A percentile compares a stretch with the other conserved stretches of the same genome.
These are phyloP conservation scores for Microdochium trichocladiopsis DNA, from an alignment of 2,329 filamentous ascomycete species.

Conservation along the genomic window DNA sequence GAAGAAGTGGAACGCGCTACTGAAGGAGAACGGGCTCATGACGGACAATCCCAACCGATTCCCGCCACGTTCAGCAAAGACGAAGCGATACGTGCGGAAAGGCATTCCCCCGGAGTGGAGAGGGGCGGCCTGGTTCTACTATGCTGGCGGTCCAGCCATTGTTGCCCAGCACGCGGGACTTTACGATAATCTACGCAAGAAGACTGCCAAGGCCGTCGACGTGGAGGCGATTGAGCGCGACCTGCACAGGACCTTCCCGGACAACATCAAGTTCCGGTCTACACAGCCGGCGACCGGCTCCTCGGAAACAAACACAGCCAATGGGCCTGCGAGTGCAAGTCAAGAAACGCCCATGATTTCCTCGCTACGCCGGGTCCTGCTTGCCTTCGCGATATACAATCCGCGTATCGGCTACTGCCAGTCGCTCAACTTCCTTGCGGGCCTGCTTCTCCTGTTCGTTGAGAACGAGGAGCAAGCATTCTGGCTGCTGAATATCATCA, in stretches of 20 bases:
- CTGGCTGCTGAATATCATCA: conserved; percentile 89
- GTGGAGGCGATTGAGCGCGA: conserved; percentile 90
- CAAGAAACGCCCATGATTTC: conserved; percentile 72
- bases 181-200: conserved; percentile 64
- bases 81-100: conserved; percentile 86
- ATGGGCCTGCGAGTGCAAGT: conserved; percentile 17
- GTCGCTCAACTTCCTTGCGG: conserved; percentile 90
- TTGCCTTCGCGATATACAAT: conserved; percentile 86
- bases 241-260: conserved; percentile 87
- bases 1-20: conserved; percentile 74
- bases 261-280: conserved; percentile 86
- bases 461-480: conserved; percentile 85
- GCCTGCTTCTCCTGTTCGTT: conserved; percentile 82
- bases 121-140: conserved; percentile 96
- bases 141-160: conserved; percentile 78
- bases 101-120: conserved; percentile 91
- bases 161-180: conserved; percentile 69
- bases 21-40: conserved; percentile 69
- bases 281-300: conserved; percentile 22
- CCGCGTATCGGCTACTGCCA: conserved; percentile 93
- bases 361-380: conserved; percentile 75
- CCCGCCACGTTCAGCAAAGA: conserved; percentile 71
- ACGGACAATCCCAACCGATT: conserved; percentile 69
- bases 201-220: conserved; percentile 63
- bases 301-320: conserved; percentile 15